Evolutionary conservation across 805 yeast genomes (phyloP), one percentile per base, ranked within the genome.

Genomic region (Cephaloascus albidus): DNA sequence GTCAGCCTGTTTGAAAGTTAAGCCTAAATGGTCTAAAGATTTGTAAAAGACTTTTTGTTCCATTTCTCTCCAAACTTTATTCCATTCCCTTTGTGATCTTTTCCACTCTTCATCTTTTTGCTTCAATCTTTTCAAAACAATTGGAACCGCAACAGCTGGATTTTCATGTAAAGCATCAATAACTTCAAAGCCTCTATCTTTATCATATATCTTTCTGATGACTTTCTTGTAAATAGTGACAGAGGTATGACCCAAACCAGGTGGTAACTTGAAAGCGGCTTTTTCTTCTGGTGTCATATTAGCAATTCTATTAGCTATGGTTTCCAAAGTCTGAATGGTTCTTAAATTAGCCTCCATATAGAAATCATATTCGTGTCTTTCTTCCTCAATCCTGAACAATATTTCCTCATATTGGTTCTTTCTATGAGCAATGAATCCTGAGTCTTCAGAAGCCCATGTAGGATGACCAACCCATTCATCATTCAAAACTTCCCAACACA

Each of bases 401-500:
- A 93, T 85, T 58, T 93, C 99, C 61, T 93, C 99, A 57, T 90
- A 93, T 63, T 93, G 98, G 57, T 93, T 93, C 61, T 93, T 93
- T 47, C 97, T 78, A 59, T 93, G 99, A n/a, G 98, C 96, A 56
- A 93, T 89, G 52, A 90, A 93, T 0, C 98, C 99, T 10, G 96
- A 85, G 59, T 93, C 99, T 59, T 93, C 99, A 0, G 97, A 90
- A 3, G 97, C 98, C 99, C 99, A 93, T n/a, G 96, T 94, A 18
- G 99, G 99, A 61, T 93, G 97, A 4, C 97, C 96, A 28, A 93
- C 97, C 97, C 97, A 93, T 61, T 90, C 97, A 58, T 93, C 98
- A 60, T 93, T 93, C 50, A 93, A 72, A 14, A 93, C 96, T 54
- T 90, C 97, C 97, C 97, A 90, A 58, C 98, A 93, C 89, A 93